Percentiles rank a stretch among this genome's conserved stretches.
Evolutionary conservation across 2,329 filamentous ascomycete species (phyloP).

Genomic region (Trichocomaceae sp.): DNA sequence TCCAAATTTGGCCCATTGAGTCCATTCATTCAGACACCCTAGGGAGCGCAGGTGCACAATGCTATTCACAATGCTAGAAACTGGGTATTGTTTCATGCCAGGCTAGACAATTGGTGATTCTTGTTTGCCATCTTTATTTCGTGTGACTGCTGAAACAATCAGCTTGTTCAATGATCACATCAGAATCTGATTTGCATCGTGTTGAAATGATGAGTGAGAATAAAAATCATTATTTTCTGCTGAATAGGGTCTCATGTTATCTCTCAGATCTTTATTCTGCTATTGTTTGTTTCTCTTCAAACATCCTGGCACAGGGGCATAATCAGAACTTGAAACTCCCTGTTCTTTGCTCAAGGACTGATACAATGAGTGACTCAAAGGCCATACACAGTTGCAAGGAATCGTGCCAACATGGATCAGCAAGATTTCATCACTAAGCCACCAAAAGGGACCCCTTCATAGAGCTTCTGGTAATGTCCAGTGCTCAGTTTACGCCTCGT

Average conservation of each 20-base stretch:
- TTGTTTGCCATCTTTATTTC: not conserved
- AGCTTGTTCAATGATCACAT: not conserved
- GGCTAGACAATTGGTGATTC: not conserved
- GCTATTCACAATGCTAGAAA: not conserved
- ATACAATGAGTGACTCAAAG: too few relatives aligned
- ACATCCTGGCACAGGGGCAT: too few relatives aligned
- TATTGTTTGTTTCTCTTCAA: not conserved
- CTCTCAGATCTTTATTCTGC: not conserved
- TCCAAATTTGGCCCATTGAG: not conserved
- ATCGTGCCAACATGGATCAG: too few relatives aligned
- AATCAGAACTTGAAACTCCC: too few relatives aligned
- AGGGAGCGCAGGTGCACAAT: not conserved
- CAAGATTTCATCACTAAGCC: too few relatives aligned
- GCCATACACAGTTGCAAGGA: too few relatives aligned
- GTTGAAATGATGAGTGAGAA: not conserved
- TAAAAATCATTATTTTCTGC: not conserved
- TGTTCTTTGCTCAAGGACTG: too few relatives aligned
- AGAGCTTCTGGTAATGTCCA: too few relatives aligned
- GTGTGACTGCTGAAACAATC: not conserved
- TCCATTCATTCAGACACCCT: not conserved
- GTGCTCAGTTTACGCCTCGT: too few relatives aligned
- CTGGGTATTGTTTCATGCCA: not conserved
- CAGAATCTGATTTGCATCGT: not conserved
- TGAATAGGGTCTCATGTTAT: not conserved
- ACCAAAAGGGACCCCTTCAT: too few relatives aligned